Evolutionary conservation across 176 grass and related monocot genomes (phyloP).

Genomic region (Thinopyrum elongatum): DNA sequence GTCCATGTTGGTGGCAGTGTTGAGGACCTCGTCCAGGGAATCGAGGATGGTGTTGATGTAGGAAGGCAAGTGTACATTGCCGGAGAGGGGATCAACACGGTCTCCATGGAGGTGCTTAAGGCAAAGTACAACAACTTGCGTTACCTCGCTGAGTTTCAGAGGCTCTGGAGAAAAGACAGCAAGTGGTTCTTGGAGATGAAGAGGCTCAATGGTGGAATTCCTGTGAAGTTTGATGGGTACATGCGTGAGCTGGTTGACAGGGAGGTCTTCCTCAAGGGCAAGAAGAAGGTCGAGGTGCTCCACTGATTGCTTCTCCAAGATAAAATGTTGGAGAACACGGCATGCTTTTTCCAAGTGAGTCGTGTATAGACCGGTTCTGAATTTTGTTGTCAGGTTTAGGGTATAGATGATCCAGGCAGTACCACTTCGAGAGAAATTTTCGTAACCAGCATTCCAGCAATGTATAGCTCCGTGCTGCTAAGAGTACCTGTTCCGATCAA

Average conservation of each 20-base stretch:
- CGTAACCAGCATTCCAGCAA: neutral
- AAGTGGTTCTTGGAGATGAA: conserved; percentile 71
- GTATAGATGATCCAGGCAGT: neutral
- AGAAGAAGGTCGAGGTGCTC: conserved; percentile 53
- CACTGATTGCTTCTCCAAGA: conserved; percentile 24
- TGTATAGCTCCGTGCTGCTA: neutral
- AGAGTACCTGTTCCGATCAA: neutral
- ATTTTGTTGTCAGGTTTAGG: neutral
- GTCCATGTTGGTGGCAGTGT: conserved; percentile 38
- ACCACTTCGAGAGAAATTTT: neutral
- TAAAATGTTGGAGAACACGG: neutral
- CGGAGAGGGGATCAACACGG: conserved; percentile 26
- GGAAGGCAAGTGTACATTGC: conserved; percentile 61
- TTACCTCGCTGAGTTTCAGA: conserved; percentile 59
- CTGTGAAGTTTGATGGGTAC: conserved; percentile 73
- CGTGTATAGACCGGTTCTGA: conserved; percentile 1
- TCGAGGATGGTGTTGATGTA: conserved; percentile 40
- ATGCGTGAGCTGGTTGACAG: conserved; percentile 60
- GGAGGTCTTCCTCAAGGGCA: conserved; percentile 69
- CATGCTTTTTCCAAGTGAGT: conserved; percentile 14
- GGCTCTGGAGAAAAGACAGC: conserved; percentile 60
- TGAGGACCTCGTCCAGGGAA: conserved; percentile 16
- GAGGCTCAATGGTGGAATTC: conserved; percentile 62
- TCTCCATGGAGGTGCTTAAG: conserved; percentile 53
- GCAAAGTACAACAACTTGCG: conserved; percentile 28